These are phyloP conservation scores for Pseudovirgaria hyperparasitica DNA, from an alignment of 2,329 filamentous ascomycete genomes.

Conservation along the genomic window DNA sequence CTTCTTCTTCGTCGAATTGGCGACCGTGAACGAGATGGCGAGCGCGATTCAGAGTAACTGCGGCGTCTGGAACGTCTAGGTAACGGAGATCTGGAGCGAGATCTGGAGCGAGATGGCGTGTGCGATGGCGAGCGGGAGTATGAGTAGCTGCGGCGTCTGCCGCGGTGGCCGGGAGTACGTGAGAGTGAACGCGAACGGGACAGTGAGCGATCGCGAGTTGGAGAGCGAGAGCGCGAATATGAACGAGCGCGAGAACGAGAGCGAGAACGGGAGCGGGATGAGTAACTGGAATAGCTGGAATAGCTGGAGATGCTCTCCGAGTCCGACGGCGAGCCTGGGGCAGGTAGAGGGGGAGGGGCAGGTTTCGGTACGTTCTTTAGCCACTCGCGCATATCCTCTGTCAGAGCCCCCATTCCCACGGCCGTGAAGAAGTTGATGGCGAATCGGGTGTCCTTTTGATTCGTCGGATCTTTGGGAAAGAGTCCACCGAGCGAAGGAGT, in stretches of 20 bases:
- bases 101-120: constrained; percentile 9
- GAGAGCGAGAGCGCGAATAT: constrained; percentile 9
- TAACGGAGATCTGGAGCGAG: constrained; percentile 7
- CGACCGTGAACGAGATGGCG: constrained; percentile 5
- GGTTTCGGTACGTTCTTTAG: constrained; percentile 86
- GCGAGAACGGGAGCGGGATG: constrained; percentile 7
- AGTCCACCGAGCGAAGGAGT: constrained; percentile 69
- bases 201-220: constrained; percentile 8
- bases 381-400: constrained; percentile 86
- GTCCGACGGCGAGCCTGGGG: constrained; percentile 21
- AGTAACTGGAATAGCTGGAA: constrained; percentile 17
- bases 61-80: constrained; percentile 3
- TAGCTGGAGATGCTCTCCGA: constrained; percentile 20
- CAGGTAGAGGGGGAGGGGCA: constrained; percentile 47
- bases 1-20: constrained; percentile 5
- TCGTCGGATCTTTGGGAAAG: constrained; percentile 72
- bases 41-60: constrained; percentile 3
- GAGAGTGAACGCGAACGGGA: constrained; percentile 4
- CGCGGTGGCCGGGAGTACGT: constrained; percentile 11
- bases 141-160: constrained; percentile 12
- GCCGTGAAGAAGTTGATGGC: constrained; percentile 99
- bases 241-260: constrained; percentile 10
- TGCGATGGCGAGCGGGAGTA: constrained; percentile 9
- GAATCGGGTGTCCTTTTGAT: constrained; percentile 82
- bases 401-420: constrained; percentile 89